These are phyloP conservation scores for Auricularia heimuer DNA, from an alignment of 768 basidiomycete species.

Conservation along the genomic window DNA sequence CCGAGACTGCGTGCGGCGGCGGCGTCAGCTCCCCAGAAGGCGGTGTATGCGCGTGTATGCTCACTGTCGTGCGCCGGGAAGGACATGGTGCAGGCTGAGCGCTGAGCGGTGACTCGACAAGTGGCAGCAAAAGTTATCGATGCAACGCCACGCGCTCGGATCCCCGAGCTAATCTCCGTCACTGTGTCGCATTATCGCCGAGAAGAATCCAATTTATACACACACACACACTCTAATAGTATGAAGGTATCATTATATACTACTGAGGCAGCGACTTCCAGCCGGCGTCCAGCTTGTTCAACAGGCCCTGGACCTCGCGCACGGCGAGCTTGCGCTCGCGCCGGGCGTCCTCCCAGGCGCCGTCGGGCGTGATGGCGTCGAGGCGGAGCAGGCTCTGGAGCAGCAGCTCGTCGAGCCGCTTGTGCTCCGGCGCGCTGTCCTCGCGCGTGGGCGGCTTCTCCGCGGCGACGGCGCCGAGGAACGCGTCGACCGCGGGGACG, in stretches of 20 bases:
- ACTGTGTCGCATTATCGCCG: too few species aligned
- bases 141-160: too few species aligned
- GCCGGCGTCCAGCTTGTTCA: conserved; percentile 69
- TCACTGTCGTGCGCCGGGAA: conserved; percentile 65
- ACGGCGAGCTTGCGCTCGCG: conserved; percentile 79
- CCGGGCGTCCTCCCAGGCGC: conserved; percentile 70
- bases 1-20: conserved; percentile 42
- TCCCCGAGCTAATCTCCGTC: too few species aligned
- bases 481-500: conserved; percentile 45
- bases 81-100: conserved; percentile 33
- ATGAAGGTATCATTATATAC: too few species aligned
- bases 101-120: too few species aligned
- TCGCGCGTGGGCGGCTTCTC: conserved; percentile 14
- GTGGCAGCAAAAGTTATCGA: too few species aligned
- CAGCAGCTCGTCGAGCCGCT: conserved; percentile 67
- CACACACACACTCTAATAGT: too few species aligned
- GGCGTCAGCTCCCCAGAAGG: conserved; percentile 6
- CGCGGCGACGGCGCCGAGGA: conserved; percentile 31
- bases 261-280: conserved; percentile 33
- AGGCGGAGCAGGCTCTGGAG: conserved; percentile 81
- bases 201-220: too few species aligned
- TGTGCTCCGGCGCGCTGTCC: conserved; percentile 33
- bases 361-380: conserved; percentile 68
- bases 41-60: conserved; percentile 17
- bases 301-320: conserved; percentile 68